These are phyloP conservation scores for Akanthomyces lecanii DNA, from an alignment of 2,329 filamentous ascomycete species.

Conservation along the genomic window DNA sequence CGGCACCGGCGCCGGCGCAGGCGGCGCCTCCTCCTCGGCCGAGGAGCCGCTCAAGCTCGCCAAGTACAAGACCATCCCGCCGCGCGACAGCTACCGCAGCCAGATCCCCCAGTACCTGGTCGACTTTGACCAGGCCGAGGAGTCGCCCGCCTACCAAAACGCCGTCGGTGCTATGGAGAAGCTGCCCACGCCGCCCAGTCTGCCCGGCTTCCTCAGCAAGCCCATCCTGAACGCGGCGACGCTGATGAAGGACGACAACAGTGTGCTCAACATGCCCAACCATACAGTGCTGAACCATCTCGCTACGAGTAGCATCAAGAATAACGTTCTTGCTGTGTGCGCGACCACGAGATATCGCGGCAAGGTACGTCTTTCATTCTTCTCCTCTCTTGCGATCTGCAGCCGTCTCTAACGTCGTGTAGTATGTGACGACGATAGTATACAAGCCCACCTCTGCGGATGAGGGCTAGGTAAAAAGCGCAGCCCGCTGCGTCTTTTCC, in stretches of 20 bases:
- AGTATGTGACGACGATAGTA: slow-evolving; percentile 97
- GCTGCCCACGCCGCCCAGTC: slow-evolving; percentile 74
- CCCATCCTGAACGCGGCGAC: slow-evolving; percentile 89
- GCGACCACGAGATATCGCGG: slow-evolving; percentile 96
- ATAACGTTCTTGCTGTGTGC: slow-evolving; percentile 89
- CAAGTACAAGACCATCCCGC: slow-evolving; percentile 47
- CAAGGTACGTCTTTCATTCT: slow-evolving; percentile 57
- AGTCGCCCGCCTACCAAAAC: slow-evolving; percentile 67
- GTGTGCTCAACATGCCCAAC: slow-evolving; percentile 93
- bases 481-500: background rate
- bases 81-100: slow-evolving; percentile 59
- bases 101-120: slow-evolving; percentile 80
- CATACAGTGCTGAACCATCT: slow-evolving; percentile 96
- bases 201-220: slow-evolving; percentile 89
- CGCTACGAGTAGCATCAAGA: slow-evolving; percentile 96
- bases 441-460: slow-evolving; percentile 80
- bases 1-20: slow-evolving; percentile 25
- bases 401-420: slow-evolving; percentile 5
- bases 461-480: slow-evolving; percentile 30
- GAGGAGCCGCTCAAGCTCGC: slow-evolving; percentile 42
- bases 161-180: slow-evolving; percentile 72
- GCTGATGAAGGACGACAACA: slow-evolving; percentile 96
- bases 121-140: slow-evolving; percentile 82
- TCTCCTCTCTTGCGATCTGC: background rate
- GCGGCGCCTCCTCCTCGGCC: slow-evolving; percentile 26